These are phyloP conservation scores for Litsea cubeba DNA, from an alignment of 164 flowering plant species.

Conservation along the genomic window DNA sequence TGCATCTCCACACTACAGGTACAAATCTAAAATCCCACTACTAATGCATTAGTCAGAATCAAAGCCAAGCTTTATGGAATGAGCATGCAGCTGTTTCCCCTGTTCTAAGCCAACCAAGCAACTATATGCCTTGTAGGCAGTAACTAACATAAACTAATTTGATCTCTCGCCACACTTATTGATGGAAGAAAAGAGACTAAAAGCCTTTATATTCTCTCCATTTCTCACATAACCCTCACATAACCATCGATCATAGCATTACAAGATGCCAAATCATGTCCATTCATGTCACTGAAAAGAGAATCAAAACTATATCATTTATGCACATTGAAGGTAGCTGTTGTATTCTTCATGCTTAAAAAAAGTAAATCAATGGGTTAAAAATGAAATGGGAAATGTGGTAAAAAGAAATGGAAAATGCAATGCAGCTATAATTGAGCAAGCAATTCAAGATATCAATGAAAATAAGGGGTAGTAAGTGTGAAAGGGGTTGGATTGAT, in stretches of 20 bases:
- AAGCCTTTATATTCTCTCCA: slow-evolving; percentile 32
- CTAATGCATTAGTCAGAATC: slow-evolving; percentile 37
- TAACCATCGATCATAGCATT: slow-evolving; percentile 57
- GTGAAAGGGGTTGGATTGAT: no score
- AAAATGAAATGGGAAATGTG: neutral
- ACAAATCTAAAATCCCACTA: slow-evolving; percentile 48
- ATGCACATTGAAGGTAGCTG: slow-evolving; percentile 14
- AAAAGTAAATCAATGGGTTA: neutral
- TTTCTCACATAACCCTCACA: slow-evolving; percentile 36
- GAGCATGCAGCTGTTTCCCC: slow-evolving; percentile 52
- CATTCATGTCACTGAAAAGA: slow-evolving; percentile 19
- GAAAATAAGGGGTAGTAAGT: no score
- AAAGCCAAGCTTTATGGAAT: slow-evolving; percentile 31
- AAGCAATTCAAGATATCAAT: no score
- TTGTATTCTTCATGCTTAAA: neutral
- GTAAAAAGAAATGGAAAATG: neutral
- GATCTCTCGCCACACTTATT: slow-evolving; percentile 26
- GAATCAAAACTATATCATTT: slow-evolving; percentile 30
- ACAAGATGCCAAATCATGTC: slow-evolving; percentile 40
- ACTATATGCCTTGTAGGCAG: slow-evolving; percentile 41
- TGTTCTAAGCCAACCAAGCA: slow-evolving; percentile 25
- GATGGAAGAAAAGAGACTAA: slow-evolving; percentile 30
- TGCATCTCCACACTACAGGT: slow-evolving; percentile 52
- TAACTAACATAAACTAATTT: slow-evolving; percentile 42
- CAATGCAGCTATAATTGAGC: neutral